Percentiles rank a stretch among this genome's conserved stretches.
These are phyloP conservation scores for Rosa rugosa DNA, from an alignment of 306 rosid species.

Conservation along the genomic window DNA sequence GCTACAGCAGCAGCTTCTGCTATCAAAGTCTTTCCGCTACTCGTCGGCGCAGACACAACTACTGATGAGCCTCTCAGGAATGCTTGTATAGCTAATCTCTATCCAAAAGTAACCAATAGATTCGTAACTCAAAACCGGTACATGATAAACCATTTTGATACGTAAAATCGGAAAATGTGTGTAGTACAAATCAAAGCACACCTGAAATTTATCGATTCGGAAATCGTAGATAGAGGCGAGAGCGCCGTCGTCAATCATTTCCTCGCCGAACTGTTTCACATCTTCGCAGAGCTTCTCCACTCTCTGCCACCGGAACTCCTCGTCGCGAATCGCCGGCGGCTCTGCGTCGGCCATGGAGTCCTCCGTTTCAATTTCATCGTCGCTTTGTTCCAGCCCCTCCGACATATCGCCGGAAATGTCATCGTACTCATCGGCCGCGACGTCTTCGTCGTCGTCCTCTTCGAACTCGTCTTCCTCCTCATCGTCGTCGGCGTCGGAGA, in stretches of 20 bases:
- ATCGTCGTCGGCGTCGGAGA: conserved; percentile 47
- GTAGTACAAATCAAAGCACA: background rate
- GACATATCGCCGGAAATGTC: conserved; percentile 42
- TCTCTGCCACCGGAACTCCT: conserved; percentile 85
- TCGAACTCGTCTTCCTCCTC: conserved; percentile 41
- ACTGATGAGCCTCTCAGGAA: conserved; percentile 89
- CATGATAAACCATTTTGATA: background rate
- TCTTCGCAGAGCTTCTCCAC: conserved; percentile 73
- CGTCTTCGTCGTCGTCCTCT: conserved; percentile 39
- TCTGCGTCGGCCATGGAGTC: conserved; percentile 18
- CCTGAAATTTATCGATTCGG: conserved; percentile 96
- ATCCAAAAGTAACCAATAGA: conserved; percentile 3
- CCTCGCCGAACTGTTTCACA: conserved; percentile 74
- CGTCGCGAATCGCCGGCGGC: conserved; percentile 22
- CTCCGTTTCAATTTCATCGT: conserved; percentile 52
- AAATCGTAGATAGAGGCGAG: conserved; percentile 79
- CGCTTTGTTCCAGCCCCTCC: conserved; percentile 50
- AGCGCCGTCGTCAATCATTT: conserved; percentile 67
- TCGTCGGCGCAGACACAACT: conserved; percentile 96
- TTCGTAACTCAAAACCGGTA: background rate
- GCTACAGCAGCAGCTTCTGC: conserved; percentile 96
- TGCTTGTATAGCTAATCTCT: conserved; percentile 86
- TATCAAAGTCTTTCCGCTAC: conserved; percentile 93
- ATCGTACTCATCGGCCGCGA: conserved; percentile 78
- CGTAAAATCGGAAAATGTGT: background rate